Base-by-base conservation (phyloP, 2,329 filamentous ascomycete genomes). In the Trichothecium sympodiale region DNA sequence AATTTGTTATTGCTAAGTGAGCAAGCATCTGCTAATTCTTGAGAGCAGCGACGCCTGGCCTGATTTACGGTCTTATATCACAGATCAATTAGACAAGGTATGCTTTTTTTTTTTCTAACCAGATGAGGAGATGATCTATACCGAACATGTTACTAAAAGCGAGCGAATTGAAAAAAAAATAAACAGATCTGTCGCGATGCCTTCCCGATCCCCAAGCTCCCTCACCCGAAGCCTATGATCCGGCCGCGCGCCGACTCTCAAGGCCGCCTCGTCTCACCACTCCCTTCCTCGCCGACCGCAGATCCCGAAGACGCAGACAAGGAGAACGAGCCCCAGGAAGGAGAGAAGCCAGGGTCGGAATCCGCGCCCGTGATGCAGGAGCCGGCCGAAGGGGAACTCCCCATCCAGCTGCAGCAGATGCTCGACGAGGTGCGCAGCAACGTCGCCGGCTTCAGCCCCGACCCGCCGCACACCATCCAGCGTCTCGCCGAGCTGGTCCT, bases 381-480 rank as follows among this genome's bases (percentile, higher is more conserved):
- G 13, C 41, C 47, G 20, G 52, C 55, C n/a, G 46, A 64, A 8
- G 63, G 64, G 29, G 59, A 64, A 14, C 65, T 88, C 12, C 81
- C 83, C 3, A 66, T 67, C 7, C 77, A 79, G 42, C 65, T 89
- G 34, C 60, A 68, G 38, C 66, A 69, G 36, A 73, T 85, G 52
- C 60, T 85, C 32, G 54, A 59, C 40, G 73, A 73, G 38, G 79
- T 85, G 44, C 68, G 60, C 28, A 57, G 59, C 5, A 77, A 79
- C 13, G 65, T 94, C 34, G 67, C 65, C 3, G 73, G 71, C 45
- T 98, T 98, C 57, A 54, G 73, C 16, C 64, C 67, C 3, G 74
- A 83, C 47, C 89, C 91, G 2, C 91, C 91, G 1, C 86, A 96
- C 55, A 96, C 91, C 3, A 74, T 95, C 42, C 91, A 98, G 60